Evolutionary conservation across 2,329 filamentous ascomycete genomes (phyloP).

Genomic region (Ophioceras dolichostomum): DNA sequence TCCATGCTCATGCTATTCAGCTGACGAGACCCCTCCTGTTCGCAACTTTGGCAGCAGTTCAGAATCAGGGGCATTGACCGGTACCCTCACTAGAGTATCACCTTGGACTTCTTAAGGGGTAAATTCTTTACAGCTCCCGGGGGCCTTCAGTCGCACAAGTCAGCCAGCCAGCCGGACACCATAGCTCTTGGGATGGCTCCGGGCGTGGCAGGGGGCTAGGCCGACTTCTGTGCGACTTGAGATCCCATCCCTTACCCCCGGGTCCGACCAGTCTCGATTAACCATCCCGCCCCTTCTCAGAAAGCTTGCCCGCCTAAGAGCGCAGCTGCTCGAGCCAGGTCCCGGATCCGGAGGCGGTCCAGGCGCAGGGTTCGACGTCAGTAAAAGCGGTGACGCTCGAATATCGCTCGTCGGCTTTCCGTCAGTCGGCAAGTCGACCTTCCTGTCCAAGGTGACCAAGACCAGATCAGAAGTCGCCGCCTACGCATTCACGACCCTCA

Average conservation of each 20-base stretch:
- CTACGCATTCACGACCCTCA: constrained; percentile 95
- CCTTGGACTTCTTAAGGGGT: constrained; percentile 95
- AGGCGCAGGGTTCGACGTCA: constrained; percentile 83
- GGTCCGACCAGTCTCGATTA: not conserved
- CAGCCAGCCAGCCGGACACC: no score
- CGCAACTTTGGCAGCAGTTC: no score
- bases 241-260: not conserved
- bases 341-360: constrained; percentile 66
- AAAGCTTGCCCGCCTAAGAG: constrained; percentile 89
- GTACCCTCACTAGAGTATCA: constrained; percentile 70
- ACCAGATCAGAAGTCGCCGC: constrained; percentile 93
- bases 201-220: no score
- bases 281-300: constrained; percentile 34
- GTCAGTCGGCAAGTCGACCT: constrained; percentile 96
- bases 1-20: no score
- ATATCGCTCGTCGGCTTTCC: constrained; percentile 98
- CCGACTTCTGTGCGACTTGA: no score
- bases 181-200: no score
- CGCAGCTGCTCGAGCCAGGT: constrained; percentile 83
- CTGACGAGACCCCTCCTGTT: no score
- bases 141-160: no score
- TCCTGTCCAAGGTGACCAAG: constrained; percentile 97
- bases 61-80: no score
- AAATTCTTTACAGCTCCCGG: constrained; percentile 18
- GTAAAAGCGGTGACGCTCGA: constrained; percentile 89